These are phyloP conservation scores for Jamesozyma rosinii DNA, from an alignment of 805 yeast genomes.

Conservation along the genomic window DNA sequence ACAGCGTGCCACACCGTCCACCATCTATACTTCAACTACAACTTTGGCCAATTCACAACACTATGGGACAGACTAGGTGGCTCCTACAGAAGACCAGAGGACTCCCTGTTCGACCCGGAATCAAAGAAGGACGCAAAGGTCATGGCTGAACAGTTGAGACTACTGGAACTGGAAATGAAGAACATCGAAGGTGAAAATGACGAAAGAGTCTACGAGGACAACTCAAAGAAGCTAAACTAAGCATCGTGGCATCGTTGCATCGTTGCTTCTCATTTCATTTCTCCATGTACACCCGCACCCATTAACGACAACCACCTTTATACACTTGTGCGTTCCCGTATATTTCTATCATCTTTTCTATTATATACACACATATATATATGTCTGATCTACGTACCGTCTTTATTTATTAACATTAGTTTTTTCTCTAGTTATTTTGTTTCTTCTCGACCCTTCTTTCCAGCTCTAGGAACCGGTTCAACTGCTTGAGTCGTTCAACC, in stretches of 20 bases:
- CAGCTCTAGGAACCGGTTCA: constrained; percentile 19
- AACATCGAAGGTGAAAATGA: constrained; percentile 70
- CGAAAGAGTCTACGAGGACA: constrained; percentile 57
- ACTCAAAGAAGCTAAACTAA: constrained; percentile 2
- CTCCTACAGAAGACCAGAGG: constrained; percentile 87
- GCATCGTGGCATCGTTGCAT: background rate
- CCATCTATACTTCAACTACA: constrained; percentile 93
- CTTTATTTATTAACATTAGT: background rate
- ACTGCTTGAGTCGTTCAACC: constrained; percentile 12
- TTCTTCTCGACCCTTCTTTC: constrained; percentile 6
- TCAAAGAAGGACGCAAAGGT: constrained; percentile 47
- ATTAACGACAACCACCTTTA: background rate
- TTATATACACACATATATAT: background rate
- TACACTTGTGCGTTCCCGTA: background rate
- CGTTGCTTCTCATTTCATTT: background rate
- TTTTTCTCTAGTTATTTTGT: background rate
- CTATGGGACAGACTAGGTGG: constrained; percentile 96
- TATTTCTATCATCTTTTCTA: background rate
- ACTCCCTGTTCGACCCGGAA: constrained; percentile 63
- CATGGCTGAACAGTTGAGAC: constrained; percentile 61
- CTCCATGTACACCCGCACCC: too few relatives aligned
- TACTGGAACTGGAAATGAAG: constrained; percentile 71
- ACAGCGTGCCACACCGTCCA: constrained; percentile 98
- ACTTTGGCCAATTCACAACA: constrained; percentile 97
- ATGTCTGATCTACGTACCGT: background rate